Percentiles rank a stretch among this genome's conserved stretches.
These are phyloP conservation scores for Jaenimonas drosophilae DNA, from an alignment of 208 protist genomes.

Conservation along the genomic window DNA sequence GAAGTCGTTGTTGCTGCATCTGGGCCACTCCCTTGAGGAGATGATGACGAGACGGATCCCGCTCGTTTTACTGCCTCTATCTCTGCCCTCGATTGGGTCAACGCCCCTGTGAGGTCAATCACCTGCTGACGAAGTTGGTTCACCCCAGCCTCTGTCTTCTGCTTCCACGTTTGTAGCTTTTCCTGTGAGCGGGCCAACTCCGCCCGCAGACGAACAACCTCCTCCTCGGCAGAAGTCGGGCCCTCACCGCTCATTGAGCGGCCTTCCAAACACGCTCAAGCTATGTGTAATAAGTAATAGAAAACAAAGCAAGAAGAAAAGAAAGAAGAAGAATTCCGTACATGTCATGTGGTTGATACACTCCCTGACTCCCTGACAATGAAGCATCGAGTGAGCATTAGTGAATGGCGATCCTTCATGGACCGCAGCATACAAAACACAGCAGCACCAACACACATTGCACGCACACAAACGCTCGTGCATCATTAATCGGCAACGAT, in stretches of 20 bases:
- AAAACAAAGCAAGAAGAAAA: conserved; percentile 5
- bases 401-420: no score
- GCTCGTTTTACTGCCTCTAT: no score
- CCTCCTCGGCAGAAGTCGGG: conserved; percentile 7
- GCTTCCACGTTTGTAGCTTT: conserved; percentile 68
- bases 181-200: conserved; percentile 38
- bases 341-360: no score
- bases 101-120: conserved; percentile 25
- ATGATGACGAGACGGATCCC: no score
- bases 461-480: no score
- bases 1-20: no score
- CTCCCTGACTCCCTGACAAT: no score
- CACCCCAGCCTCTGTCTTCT: conserved; percentile 59
- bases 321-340: not conserved
- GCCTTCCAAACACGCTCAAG: no score
- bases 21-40: no score
- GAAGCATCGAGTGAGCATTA: no score
- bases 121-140: conserved; percentile 61
- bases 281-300: conserved; percentile 1
- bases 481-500: no score
- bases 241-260: no score
- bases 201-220: conserved; percentile 21
- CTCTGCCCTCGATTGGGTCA: conserved; percentile 14
- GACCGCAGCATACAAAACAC: conserved; percentile 1
- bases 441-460: not conserved